These are phyloP conservation scores for Fraxinus platypoda DNA, from an alignment of 305 asterid genomes.

Conservation along the genomic window DNA sequence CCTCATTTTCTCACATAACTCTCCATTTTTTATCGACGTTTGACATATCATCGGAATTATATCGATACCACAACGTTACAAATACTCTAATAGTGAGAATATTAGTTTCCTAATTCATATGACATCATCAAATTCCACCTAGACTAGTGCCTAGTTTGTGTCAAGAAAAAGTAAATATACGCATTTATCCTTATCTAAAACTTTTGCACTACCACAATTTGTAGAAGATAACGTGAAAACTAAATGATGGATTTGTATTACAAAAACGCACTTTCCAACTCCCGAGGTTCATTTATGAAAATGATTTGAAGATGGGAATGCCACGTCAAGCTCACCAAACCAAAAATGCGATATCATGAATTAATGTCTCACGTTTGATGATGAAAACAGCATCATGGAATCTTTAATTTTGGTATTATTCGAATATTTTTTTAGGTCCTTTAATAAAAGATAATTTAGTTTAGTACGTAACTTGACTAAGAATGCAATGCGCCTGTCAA, in stretches of 20 bases:
- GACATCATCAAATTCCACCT: conserved; percentile 27
- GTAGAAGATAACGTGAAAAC: background rate
- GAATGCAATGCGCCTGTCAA: conserved; percentile 29
- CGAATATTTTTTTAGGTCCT: background rate
- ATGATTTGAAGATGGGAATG: conserved; percentile 37
- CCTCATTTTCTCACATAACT: conserved; percentile 17
- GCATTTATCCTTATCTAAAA: conserved; percentile 21
- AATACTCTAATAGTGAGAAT: background rate
- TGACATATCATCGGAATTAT: background rate
- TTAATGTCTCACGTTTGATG: conserved; percentile 30
- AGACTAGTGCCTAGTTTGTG: conserved; percentile 10
- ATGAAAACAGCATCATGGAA: conserved; percentile 27
- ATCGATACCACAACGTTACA: background rate
- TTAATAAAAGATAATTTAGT: conserved; percentile 10
- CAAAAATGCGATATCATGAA: conserved; percentile 30
- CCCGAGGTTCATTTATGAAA: conserved; percentile 24
- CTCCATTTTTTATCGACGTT: background rate
- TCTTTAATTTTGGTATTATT: conserved; percentile 31
- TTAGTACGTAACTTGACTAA: conserved; percentile 26
- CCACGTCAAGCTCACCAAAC: conserved; percentile 38
- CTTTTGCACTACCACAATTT: conserved; percentile 2
- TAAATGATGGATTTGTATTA: conserved; percentile 14
- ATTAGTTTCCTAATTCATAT: conserved; percentile 1
- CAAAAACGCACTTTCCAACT: conserved; percentile 36
- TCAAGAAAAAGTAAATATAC: conserved; percentile 5